Conservation (phyloP, 1,284 basidiomycete species). For the Xerocomus nothofagi region DNA sequence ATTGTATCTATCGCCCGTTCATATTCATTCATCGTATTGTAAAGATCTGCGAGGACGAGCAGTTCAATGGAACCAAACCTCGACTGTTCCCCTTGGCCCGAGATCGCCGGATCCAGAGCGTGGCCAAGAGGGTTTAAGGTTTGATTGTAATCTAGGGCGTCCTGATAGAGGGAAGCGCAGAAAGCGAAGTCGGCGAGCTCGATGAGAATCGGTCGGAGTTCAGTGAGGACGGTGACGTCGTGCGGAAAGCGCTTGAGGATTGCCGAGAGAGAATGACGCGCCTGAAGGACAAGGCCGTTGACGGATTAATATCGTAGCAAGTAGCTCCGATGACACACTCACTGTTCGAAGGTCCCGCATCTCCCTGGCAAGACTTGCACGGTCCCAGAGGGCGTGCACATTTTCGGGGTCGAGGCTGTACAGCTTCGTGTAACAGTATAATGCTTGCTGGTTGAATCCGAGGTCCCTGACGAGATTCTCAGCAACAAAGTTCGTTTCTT, state of each 20-base stretch:
- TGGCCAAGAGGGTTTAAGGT: constrained; percentile 3
- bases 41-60: constrained; percentile 2
- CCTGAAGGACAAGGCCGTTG: no score
- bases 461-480: constrained; percentile 69
- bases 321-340: no score
- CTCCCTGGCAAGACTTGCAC: constrained; percentile 1
- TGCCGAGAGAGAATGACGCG: constrained; percentile 2
- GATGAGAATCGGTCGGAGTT: constrained; percentile 69
- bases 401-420: constrained; percentile 3
- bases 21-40: no score
- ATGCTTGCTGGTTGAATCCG: constrained; percentile 1
- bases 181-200: constrained; percentile 1
- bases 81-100: constrained; percentile 34
- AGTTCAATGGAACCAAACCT: constrained; percentile 3
- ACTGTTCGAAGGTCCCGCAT: constrained; percentile 3
- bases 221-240: constrained; percentile 81
- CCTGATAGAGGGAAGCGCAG: constrained; percentile 1
- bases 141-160: neutral
- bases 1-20: constrained; percentile 3
- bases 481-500: constrained; percentile 48
- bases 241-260: constrained; percentile 39
- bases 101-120: constrained; percentile 49
- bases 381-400: constrained; percentile 1
- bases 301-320: no score
- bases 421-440: constrained; percentile 4